Evolutionary conservation across 768 basidiomycete genomes (phyloP), one percentile per base, ranked within the genome.

Genomic region (Kwoniella pini): DNA sequence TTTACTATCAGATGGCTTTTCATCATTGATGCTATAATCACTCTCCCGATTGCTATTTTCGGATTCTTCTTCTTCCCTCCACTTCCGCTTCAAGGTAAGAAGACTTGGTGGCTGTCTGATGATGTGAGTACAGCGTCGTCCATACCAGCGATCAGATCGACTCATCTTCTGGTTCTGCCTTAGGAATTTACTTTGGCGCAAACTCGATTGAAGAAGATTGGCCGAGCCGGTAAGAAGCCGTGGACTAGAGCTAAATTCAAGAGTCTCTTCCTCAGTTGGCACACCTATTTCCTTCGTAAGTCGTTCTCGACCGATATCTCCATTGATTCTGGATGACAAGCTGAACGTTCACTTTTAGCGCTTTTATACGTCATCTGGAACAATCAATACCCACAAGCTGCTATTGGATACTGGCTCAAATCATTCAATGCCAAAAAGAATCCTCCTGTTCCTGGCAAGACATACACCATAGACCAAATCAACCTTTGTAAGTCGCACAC

Each of bases 351-450:
- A 1, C 2, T 12, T 38, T 4, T 36, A 65, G 63, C 68, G n/a
- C 1, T 69, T 17, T 38, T 69, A 13, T 62, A 62, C 22, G 48
- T 62, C 27, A 28, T 70, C 15, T 70, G 65, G 65, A 68, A 71
- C 59, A 65, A 67, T 49, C 57, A 59, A 17, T 61, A 44, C 31
- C 60, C 63, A 0, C 60, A 65, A 24, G 28, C 45, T 4, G 48
- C 67, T n/a, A 69, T 70, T 39, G 54, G 60, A 3, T 72, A 62
- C 26, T 71, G 65, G 65, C 67, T 74, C 42, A 71, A 71, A 50
- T 59, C 58, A 1, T 74, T 71, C 70, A 71, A 69, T 53, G 39
- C 54, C 11, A 67, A 61, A 31, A 57, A 52, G 3, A 57, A 57
- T 28, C 40, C 64, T 4, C 66, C 69, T 0, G 62, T 64, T 1